Conservation (phyloP, 2,329 filamentous ascomycete genomes). For the Canariomyces notabilis region DNA sequence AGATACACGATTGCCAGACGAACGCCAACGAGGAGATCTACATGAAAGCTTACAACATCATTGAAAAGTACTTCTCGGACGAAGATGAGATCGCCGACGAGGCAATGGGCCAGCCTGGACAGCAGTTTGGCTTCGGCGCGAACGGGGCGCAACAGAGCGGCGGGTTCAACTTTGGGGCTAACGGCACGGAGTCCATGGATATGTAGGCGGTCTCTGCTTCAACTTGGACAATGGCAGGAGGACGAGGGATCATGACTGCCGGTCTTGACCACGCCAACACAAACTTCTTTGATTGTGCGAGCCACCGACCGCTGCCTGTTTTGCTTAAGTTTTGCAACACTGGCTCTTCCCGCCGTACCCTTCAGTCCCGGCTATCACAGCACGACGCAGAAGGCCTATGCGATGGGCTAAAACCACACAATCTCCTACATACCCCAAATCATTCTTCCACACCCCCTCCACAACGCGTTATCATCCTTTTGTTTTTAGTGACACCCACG, state of each 20-base stretch:
- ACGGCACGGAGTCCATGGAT: slow-evolving; percentile 60
- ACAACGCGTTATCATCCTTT: slow-evolving; percentile 29
- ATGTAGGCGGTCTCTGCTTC: slow-evolving; percentile 44
- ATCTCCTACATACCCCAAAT: slow-evolving; percentile 2
- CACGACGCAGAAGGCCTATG: slow-evolving; percentile 30
- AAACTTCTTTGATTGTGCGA: neutral
- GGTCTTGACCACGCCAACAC: neutral
- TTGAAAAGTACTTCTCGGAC: slow-evolving; percentile 99
- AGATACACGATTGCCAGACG: slow-evolving; percentile 99
- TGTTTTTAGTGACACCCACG: slow-evolving; percentile 23
- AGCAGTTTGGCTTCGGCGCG: slow-evolving; percentile 76
- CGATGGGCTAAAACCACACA: slow-evolving; percentile 17
- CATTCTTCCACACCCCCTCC: slow-evolving; percentile 6
- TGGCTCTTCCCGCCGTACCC: slow-evolving; percentile 1
- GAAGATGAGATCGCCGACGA: slow-evolving; percentile 93
- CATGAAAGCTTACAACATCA: slow-evolving; percentile 99
- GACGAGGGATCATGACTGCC: neutral
- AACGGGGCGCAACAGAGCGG: slow-evolving; percentile 62
- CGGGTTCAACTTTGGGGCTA: slow-evolving; percentile 86
- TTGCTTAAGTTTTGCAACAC: neutral
- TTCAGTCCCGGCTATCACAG: slow-evolving; percentile 3
- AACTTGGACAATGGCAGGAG: neutral
- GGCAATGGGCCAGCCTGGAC: slow-evolving; percentile 62
- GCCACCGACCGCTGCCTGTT: neutral
- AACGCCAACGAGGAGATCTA: slow-evolving; percentile 99